Conservation (phyloP, 2,329 filamentous ascomycete genomes). For the Arthrocladium fulminans region DNA sequence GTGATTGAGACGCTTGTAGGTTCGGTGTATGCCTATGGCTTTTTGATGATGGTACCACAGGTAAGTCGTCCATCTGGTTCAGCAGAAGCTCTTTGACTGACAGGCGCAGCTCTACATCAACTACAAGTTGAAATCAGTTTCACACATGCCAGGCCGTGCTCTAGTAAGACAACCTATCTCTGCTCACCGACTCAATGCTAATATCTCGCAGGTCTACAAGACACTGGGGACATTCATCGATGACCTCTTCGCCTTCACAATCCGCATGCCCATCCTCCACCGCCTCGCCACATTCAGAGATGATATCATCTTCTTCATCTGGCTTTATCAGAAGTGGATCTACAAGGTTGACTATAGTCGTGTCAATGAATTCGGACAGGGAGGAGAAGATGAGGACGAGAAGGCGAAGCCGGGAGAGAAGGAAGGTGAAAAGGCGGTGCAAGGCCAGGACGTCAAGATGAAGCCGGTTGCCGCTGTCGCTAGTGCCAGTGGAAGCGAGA, state of each 20-base stretch:
- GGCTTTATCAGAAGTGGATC: conserved; percentile 85
- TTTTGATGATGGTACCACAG: conserved; percentile 95
- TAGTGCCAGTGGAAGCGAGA: conserved; percentile 16
- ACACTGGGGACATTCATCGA: conserved; percentile 99
- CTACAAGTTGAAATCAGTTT: conserved; percentile 72
- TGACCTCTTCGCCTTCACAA: conserved; percentile 95
- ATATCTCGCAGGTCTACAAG: conserved; percentile 98
- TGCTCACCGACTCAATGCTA: conserved; percentile 28
- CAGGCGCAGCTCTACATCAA: conserved; percentile 78
- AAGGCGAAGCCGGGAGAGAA: conserved; percentile 12
- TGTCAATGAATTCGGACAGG: conserved; percentile 97
- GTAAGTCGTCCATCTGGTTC: neutral
- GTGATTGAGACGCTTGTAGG: conserved; percentile 91
- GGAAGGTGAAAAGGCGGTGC: conserved; percentile 12
- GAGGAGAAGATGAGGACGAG: conserved; percentile 70
- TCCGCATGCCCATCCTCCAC: conserved; percentile 97
- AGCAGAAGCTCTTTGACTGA: neutral
- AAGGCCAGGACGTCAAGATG: conserved; percentile 21
- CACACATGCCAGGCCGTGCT: conserved; percentile 90
- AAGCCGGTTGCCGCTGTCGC: conserved; percentile 16
- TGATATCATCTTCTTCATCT: conserved; percentile 97
- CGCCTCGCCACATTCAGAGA: conserved; percentile 85
- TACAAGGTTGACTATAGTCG: conserved; percentile 87
- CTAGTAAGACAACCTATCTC: conserved; percentile 95
- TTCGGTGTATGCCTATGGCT: conserved; percentile 94